Percentiles rank a stretch among this genome's conserved stretches.
These are phyloP conservation scores for Acer negundo DNA, from an alignment of 345 rosid species.

Conservation along the genomic window DNA sequence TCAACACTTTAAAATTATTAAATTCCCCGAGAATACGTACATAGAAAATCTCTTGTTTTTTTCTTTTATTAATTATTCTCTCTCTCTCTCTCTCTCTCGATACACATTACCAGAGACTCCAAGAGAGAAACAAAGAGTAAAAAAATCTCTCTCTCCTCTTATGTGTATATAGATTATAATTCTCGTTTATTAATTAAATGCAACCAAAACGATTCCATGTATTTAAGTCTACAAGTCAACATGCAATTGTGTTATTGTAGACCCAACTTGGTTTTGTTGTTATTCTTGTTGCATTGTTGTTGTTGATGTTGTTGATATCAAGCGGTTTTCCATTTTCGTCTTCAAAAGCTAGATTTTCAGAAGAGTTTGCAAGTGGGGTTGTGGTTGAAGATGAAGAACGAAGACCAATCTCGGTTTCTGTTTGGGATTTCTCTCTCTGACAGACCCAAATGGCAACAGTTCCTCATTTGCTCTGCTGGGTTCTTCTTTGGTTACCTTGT, in stretches of 20 bases:
- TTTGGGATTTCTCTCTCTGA: constrained; percentile 67
- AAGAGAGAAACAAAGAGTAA: no score
- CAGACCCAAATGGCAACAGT: constrained; percentile 59
- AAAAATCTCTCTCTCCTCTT: no score
- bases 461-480: constrained; percentile 61
- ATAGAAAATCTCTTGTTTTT: no score
- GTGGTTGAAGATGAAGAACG: constrained; percentile 43
- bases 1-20: not conserved
- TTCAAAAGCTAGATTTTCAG: not conserved
- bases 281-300: not conserved
- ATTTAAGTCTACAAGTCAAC: not conserved
- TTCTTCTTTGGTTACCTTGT: constrained; percentile 70
- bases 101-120: no score
- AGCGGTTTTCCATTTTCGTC: not conserved
- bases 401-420: constrained; percentile 55
- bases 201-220: constrained; percentile 5
- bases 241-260: constrained; percentile 11
- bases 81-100: not conserved
- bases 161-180: no score
- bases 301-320: constrained; percentile 14
- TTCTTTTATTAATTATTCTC: no score
- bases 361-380: not conserved
- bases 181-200: not conserved
- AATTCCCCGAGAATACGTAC: no score
- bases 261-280: not conserved